These are phyloP conservation scores for Paraglomus brasilianum DNA, from an alignment of 192 early-diverging fungal species.

Conservation along the genomic window DNA sequence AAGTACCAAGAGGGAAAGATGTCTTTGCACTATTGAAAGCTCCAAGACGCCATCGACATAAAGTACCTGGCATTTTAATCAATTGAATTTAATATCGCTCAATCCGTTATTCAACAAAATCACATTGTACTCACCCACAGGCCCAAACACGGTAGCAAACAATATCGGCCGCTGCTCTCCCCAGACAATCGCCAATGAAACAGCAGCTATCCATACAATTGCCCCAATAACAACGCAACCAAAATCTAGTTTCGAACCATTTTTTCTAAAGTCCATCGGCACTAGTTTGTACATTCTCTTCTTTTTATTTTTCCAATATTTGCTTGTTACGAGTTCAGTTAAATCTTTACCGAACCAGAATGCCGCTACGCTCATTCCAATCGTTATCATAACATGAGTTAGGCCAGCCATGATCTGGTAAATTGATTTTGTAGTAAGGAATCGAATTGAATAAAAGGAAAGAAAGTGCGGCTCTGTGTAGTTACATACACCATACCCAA, in stretches of 20 bases:
- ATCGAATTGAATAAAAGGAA: not conserved
- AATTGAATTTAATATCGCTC: not conserved
- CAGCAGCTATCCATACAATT: conserved; percentile 38
- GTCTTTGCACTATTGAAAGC: conserved; percentile 37
- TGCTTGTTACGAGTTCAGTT: conserved; percentile 31
- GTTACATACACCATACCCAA: not conserved
- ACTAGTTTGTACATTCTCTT: not conserved
- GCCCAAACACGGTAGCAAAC: conserved; percentile 50
- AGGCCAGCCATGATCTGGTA: conserved; percentile 44
- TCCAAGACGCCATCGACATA: conserved; percentile 52
- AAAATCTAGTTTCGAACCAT: conserved; percentile 7
- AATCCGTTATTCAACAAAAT: not conserved
- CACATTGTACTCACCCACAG: conserved; percentile 37
- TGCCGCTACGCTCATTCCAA: conserved; percentile 48
- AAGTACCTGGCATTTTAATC: conserved; percentile 33
- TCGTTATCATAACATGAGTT: conserved; percentile 44
- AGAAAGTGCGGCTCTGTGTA: not conserved
- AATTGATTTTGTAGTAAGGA: not conserved
- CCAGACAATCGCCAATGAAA: conserved; percentile 25
- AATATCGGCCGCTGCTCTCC: conserved; percentile 35
- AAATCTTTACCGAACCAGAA: conserved; percentile 49
- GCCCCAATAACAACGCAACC: conserved; percentile 33
- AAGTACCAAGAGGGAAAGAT: conserved; percentile 51
- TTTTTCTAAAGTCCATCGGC: not conserved
- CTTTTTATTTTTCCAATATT: not conserved